phyloP scores from a whole-genome alignment of 371 early-diverging fungal genomes.

The Fennellomyces sp. region DNA sequence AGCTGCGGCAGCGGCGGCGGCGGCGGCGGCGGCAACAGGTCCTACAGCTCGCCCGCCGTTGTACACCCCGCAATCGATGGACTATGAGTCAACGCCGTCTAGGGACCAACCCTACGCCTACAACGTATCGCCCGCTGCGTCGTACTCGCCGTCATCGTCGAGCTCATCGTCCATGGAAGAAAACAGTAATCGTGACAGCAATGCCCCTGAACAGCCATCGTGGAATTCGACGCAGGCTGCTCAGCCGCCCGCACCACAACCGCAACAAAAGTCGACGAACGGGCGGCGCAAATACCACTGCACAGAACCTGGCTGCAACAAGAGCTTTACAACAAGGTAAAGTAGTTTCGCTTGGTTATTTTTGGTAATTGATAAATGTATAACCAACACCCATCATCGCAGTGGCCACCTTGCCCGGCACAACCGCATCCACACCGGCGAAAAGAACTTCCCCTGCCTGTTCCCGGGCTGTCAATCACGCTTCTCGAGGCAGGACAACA shows the following conservation, averaged over 20 bases:
- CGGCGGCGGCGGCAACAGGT: neutral
- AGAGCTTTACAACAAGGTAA: conserved; percentile 55
- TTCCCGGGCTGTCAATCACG: conserved; percentile 81
- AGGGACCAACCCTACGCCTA: conserved; percentile 4
- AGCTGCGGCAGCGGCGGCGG: neutral
- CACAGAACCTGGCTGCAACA: conserved; percentile 47
- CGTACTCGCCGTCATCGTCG: conserved; percentile 12
- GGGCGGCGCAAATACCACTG: conserved; percentile 47
- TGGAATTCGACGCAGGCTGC: neutral
- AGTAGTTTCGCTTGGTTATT: too few species aligned
- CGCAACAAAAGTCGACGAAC: conserved; percentile 10
- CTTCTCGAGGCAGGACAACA: conserved; percentile 90
- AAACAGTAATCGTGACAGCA: conserved; percentile 2
- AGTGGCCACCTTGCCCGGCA: conserved; percentile 89
- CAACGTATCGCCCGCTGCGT: neutral
- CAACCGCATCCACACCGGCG: conserved; percentile 90
- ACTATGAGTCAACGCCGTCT: neutral
- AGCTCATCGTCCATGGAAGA: conserved; percentile 11
- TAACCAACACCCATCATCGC: neutral
- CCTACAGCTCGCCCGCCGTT: neutral
- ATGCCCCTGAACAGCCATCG: neutral
- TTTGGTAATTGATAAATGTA: too few species aligned
- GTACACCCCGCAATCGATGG: conserved; percentile 2
- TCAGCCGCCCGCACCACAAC: conserved; percentile 2
- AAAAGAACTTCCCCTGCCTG: conserved; percentile 87